These are phyloP conservation scores for Scenedesmus sp. DNA, from an alignment of 163 green algal genomes.

Conservation along the genomic window DNA sequence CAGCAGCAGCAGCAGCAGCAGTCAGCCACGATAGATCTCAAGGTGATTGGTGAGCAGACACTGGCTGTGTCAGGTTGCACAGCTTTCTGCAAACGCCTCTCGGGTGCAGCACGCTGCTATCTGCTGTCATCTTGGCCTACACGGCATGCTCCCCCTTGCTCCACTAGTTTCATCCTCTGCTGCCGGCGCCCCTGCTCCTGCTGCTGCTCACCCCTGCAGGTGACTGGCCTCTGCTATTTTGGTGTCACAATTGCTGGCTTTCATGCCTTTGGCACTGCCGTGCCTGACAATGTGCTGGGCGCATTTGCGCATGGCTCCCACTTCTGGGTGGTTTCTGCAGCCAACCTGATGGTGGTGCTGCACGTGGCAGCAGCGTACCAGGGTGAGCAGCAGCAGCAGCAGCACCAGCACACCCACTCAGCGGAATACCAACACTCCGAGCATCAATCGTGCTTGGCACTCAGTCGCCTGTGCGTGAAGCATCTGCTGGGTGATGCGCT, in stretches of 20 bases:
- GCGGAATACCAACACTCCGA: background rate
- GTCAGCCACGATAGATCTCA: too few relatives aligned
- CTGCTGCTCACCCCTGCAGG: background rate
- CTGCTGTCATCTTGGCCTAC: too few relatives aligned
- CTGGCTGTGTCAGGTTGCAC: too few relatives aligned
- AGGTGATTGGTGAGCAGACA: too few relatives aligned
- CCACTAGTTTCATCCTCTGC: too few relatives aligned
- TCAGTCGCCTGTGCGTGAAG: too few relatives aligned
- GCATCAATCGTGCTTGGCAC: background rate
- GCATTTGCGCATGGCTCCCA: background rate
- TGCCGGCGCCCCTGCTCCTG: background rate
- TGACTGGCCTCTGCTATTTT: conserved; percentile 41
- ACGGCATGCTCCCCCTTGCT: background rate
- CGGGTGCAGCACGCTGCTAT: too few relatives aligned
- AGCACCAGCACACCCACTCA: background rate
- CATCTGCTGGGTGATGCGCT: too few relatives aligned
- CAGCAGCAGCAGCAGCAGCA: too few relatives aligned
- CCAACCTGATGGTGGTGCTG: conserved; percentile 45
- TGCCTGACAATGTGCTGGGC: conserved; percentile 39
- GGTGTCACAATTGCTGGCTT: conserved; percentile 42
- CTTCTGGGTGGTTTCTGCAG: conserved; percentile 21
- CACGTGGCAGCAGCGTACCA: conserved; percentile 47
- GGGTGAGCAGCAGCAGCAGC: background rate
- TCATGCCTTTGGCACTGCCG: conserved; percentile 36
- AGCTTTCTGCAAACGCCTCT: too few relatives aligned